Evolutionary conservation across 306 rosid species (phyloP), one percentile per base, ranked within the genome.

Genomic region (Hippophae gyantsensis): DNA sequence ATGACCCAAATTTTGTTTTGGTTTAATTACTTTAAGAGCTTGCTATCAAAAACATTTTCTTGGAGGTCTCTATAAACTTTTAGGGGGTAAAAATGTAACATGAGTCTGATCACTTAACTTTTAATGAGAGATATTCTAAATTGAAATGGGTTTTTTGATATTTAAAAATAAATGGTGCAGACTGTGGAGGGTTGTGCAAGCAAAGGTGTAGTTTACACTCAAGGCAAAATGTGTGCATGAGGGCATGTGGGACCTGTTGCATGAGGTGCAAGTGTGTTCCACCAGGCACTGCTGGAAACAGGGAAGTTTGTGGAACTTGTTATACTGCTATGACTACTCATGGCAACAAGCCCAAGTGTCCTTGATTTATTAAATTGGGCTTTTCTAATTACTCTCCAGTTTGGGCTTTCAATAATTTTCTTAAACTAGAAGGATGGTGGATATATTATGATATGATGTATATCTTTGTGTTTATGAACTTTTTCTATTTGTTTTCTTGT

Each of bases 181-280:
- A 83, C 43, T 83, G 89, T 10, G 83, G 83, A 48, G 83, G 81
- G 12, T 9, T 77, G 55, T 83, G 89, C 54, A 49, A 43, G 42
- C 25, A 60, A 2, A 63, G 89, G 66, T 83, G 89, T 69, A 72
- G 85, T 45, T 52, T 13, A 0, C 81, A 77, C 52, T 79, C 85
- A 0, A 72, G 85, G 67, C 89, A 85, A 0, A 79, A 80, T 26
- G 5, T 77, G 54, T 83, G 89, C 72, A 56, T 60, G 3, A 77
- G 89, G 55, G 85, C 89, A 0, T 83, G 89, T 40, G 85, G 85
- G 7, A 83, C 85, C 0, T 83, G 89, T 47, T 86, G 89, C 41
- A 67, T 67, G 44, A 78, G 84, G 52, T 86, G 94, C 70, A 82
- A 76, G 65, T 82, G 89, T 26, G 94, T 86, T 10, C 89, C 94